Percentiles rank a stretch among this genome's conserved stretches.
phyloP scores from a whole-genome alignment of 2,329 filamentous ascomycete species.

The Pezicula neosporulosa region DNA sequence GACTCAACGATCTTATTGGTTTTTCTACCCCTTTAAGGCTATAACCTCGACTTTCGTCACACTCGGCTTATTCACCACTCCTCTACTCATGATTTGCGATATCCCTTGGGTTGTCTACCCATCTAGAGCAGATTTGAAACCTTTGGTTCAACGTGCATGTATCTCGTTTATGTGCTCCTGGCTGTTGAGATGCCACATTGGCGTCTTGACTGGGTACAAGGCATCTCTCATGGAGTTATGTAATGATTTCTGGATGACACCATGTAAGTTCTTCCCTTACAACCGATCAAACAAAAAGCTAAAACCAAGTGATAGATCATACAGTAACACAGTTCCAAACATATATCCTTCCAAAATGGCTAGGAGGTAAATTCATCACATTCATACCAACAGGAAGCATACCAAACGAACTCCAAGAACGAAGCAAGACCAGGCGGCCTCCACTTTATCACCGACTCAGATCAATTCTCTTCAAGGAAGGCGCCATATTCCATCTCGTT shows the following conservation, averaged over 20 bases:
- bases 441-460: conserved; percentile 45
- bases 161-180: too few species aligned
- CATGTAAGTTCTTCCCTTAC: too few species aligned
- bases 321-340: background rate
- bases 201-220: too few species aligned
- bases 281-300: too few species aligned
- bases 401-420: background rate
- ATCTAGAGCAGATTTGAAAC: background rate
- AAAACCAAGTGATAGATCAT: too few species aligned
- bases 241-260: too few species aligned
- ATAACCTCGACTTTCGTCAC: background rate
- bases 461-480: conserved; percentile 51
- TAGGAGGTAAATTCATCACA: background rate
- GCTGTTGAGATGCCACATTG: too few species aligned
- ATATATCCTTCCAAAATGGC: background rate
- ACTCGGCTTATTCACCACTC: background rate
- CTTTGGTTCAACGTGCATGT: too few species aligned
- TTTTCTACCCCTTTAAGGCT: background rate
- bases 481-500: conserved; percentile 49
- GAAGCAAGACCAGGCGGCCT: background rate
- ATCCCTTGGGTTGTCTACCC: background rate
- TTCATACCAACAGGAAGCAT: background rate
- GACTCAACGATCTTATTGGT: background rate
- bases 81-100: background rate
- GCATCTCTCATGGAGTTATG: too few species aligned